Conservation (phyloP, 2,329 filamentous ascomycete genomes). For the Aspergillus puulaauensis region DNA sequence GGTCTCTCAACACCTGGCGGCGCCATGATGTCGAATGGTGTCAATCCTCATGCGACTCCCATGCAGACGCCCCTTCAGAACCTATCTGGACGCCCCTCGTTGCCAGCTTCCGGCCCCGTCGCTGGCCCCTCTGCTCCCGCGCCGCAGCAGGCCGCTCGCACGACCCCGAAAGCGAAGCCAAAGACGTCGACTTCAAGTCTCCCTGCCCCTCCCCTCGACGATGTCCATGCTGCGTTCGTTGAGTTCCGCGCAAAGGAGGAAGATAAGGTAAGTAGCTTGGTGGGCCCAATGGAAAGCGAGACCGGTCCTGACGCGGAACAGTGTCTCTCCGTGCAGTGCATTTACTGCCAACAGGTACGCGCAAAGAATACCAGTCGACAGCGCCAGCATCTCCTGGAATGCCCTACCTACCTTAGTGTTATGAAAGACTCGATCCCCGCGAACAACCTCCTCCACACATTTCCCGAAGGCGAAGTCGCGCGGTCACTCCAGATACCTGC, state of each 20-base stretch:
- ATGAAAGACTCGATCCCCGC: slow-evolving; percentile 55
- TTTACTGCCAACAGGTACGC: slow-evolving; percentile 51
- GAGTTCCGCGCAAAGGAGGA: slow-evolving; percentile 49
- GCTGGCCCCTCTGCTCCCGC: slow-evolving; percentile 31
- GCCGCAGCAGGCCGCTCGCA: slow-evolving; percentile 32
- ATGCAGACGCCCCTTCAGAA: slow-evolving; percentile 44
- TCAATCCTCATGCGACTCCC: slow-evolving; percentile 44
- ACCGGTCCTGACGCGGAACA: slow-evolving; percentile 17
- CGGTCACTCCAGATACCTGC: slow-evolving; percentile 49
- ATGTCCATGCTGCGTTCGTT: slow-evolving; percentile 51
- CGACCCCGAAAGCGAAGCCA: slow-evolving; percentile 39
- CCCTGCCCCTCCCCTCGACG: slow-evolving; percentile 48
- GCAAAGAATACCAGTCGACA: slow-evolving; percentile 53
- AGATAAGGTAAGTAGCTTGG: slow-evolving; percentile 39
- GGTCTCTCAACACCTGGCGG: slow-evolving; percentile 44
- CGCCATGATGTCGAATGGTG: slow-evolving; percentile 45
- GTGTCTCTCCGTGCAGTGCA: slow-evolving; percentile 51
- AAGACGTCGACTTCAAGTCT: slow-evolving; percentile 41
- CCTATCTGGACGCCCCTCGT: slow-evolving; percentile 39
- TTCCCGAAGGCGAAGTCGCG: slow-evolving; percentile 50
- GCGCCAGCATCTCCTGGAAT: slow-evolving; percentile 50
- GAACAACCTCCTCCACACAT: slow-evolving; percentile 52
- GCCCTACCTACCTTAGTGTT: slow-evolving; percentile 50
- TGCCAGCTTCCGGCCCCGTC: slow-evolving; percentile 39
- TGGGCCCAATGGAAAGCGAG: not conserved